A percentile compares a stretch with the other conserved stretches of the same genome.
Conservation (phyloP, 768 basidiomycete species). For the Agaricus subrufescens region DNA sequence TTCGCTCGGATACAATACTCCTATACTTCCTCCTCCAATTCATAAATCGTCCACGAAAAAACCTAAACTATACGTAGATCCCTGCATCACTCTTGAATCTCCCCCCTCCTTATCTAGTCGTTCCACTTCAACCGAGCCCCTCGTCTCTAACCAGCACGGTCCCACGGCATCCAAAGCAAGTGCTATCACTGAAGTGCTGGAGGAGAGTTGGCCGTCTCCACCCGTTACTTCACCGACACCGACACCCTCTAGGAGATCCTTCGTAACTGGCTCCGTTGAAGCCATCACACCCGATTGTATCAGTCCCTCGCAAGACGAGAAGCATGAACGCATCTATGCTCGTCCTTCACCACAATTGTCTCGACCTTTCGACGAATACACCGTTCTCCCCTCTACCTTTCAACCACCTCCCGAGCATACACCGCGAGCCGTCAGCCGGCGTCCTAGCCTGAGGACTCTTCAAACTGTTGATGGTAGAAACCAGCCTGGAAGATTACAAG, state of each 20-base stretch:
- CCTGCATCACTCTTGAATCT: background rate
- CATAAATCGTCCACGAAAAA: background rate
- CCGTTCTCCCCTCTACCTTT: conserved; percentile 18
- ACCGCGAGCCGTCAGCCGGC: conserved; percentile 16
- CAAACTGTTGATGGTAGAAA: conserved; percentile 21
- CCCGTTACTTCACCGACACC: conserved; percentile 20
- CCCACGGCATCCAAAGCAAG: conserved; percentile 5
- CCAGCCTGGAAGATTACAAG: conserved; percentile 14
- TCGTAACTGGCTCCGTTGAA: background rate
- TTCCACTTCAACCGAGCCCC: background rate
- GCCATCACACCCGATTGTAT: conserved; percentile 5
- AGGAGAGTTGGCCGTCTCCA: conserved; percentile 35
- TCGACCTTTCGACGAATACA: conserved; percentile 28
- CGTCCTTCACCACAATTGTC: conserved; percentile 16
- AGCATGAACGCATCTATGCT: conserved; percentile 14
- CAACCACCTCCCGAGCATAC: conserved; percentile 5
- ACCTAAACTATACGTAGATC: background rate
- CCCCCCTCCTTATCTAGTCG: background rate
- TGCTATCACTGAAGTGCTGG: conserved; percentile 32
- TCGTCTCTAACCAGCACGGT: background rate
- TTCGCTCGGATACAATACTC: conserved; percentile 31
- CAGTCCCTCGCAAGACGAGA: conserved; percentile 19
- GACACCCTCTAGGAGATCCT: conserved; percentile 3
- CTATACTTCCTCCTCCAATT: conserved; percentile 20
- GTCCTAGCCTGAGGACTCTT: conserved; percentile 22